These are phyloP conservation scores for Nakazawaea ernobii DNA, from an alignment of 805 yeast species.

Conservation along the genomic window DNA sequence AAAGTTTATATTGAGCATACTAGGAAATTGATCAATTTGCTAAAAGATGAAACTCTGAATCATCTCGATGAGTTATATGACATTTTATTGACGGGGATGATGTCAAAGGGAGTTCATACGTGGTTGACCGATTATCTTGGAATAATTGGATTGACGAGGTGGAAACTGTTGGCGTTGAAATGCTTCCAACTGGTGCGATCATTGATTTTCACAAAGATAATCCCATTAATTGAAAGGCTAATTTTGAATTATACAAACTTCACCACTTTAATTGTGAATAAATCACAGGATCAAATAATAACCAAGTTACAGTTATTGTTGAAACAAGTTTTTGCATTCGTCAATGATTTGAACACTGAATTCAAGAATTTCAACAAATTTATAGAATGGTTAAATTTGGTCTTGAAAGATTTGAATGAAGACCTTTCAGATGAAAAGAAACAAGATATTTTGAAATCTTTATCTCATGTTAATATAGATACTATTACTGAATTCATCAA, in stretches of 20 bases:
- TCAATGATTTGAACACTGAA: constrained; percentile 40
- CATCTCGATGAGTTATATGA: constrained; percentile 38
- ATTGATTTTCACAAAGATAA: constrained; percentile 38
- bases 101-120: constrained; percentile 42
- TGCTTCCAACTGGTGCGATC: constrained; percentile 47
- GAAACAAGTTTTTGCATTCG: constrained; percentile 28
- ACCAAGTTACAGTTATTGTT: constrained; percentile 20
- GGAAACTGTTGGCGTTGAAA: constrained; percentile 44
- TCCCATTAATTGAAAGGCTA: constrained; percentile 53
- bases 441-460: constrained; percentile 4
- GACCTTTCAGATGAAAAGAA: constrained; percentile 25
- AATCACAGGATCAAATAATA: constrained; percentile 15
- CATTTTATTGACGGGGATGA: constrained; percentile 46
- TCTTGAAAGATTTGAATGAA: constrained; percentile 31
- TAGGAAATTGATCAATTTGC: constrained; percentile 26
- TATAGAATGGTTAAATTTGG: constrained; percentile 36
- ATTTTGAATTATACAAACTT: constrained; percentile 37
- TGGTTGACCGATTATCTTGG: constrained; percentile 65
- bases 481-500: constrained; percentile 26
- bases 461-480: constrained; percentile 16
- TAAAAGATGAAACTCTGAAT: constrained; percentile 29
- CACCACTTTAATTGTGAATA: constrained; percentile 16
- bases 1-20: constrained; percentile 33
- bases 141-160: constrained; percentile 55
- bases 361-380: constrained; percentile 39